A percentile compares a stretch with the other conserved stretches of the same genome.
phyloP scores from a whole-genome alignment of 495 filamentous ascomycete genomes.

The Penicillium egyptiacum region DNA sequence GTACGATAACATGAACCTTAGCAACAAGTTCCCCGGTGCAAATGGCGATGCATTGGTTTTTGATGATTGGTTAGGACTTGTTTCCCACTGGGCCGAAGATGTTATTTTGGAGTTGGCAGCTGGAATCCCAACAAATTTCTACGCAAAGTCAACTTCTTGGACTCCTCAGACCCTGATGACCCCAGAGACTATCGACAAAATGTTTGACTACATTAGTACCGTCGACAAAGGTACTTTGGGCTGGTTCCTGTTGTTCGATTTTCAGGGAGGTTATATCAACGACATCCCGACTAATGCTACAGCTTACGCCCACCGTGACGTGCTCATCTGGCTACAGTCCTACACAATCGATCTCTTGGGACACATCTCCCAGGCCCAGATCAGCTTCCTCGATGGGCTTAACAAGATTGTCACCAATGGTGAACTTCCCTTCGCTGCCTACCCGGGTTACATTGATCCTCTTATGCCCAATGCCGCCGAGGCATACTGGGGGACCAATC shows the following conservation, averaged over 20 bases:
- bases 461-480: neutral
- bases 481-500: neutral
- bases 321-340: neutral
- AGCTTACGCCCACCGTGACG: constrained; percentile 38
- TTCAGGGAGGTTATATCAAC: constrained; percentile 39
- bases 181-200: neutral
- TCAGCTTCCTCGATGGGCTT: neutral
- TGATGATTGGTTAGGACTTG: neutral
- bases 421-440: neutral
- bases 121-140: neutral
- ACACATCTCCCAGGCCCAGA: neutral
- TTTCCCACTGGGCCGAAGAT: neutral
- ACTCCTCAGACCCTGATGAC: neutral
- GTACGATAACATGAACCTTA: neutral
- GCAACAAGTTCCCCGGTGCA: neutral
- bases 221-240: constrained; percentile 46
- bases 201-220: constrained; percentile 37
- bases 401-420: neutral
- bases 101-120: constrained; percentile 21
- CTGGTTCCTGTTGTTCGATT: constrained; percentile 44
- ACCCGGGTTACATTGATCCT: neutral
- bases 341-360: neutral
- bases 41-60: neutral
- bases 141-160: neutral
- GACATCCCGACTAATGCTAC: constrained; percentile 36